phyloP scores from a whole-genome alignment of 352 stramenopile genomes.

The Sclerospora graminicola region DNA sequence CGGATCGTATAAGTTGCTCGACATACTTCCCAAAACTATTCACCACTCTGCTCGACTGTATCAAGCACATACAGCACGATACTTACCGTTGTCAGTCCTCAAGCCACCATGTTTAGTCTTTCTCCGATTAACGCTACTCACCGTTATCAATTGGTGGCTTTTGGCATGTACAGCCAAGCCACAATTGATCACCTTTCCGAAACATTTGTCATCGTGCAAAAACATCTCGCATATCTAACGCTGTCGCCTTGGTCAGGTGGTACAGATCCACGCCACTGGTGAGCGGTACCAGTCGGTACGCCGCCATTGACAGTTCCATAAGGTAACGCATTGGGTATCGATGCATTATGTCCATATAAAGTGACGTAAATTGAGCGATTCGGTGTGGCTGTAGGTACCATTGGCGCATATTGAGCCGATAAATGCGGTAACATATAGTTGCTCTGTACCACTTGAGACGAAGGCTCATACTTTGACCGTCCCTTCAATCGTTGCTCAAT shows the following conservation, averaged over 20 bases:
- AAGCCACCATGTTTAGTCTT: neutral
- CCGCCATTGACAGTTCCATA: conserved; percentile 4
- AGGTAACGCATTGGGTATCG: neutral
- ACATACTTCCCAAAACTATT: conserved; percentile 72
- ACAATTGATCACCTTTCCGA: conserved; percentile 40
- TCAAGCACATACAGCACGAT: too few species aligned
- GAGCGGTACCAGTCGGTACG: conserved; percentile 4
- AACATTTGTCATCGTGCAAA: conserved; percentile 28
- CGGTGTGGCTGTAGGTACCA: conserved; percentile 4
- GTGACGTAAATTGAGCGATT: conserved; percentile 8
- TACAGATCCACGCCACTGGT: too few species aligned
- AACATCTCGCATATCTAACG: conserved; percentile 45
- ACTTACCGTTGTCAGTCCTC: too few species aligned
- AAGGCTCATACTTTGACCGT: too few species aligned
- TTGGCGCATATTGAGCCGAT: too few species aligned
- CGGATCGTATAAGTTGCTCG: conserved; percentile 56
- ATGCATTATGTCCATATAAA: too few species aligned
- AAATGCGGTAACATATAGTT: conserved; percentile 4
- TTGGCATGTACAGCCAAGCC: too few species aligned
- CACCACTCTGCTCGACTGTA: conserved; percentile 23
- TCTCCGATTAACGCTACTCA: conserved; percentile 4
- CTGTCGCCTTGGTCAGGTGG: conserved; percentile 13
- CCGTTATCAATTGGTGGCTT: too few species aligned
- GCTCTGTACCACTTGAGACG: too few species aligned
- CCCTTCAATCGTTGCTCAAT: too few species aligned